Evolutionary conservation across 345 rosid species (phyloP), one percentile per base, ranked within the genome.

Genomic region (Bretschneidera sinensis): DNA sequence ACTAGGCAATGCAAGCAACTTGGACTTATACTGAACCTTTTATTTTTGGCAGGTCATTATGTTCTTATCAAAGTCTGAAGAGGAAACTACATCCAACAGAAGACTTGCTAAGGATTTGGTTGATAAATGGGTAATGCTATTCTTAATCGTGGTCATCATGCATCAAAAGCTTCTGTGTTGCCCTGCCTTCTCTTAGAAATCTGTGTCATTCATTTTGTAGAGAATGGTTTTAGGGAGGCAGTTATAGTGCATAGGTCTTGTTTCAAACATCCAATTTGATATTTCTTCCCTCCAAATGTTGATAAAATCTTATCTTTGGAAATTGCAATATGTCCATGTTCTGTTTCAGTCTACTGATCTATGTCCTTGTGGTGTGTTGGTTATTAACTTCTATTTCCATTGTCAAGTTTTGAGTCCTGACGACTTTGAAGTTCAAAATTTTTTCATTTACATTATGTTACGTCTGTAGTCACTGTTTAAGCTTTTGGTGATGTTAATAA

Each of bases 61-160:
- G 97, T 94, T 94, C 70, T 83, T 94, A 64, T 94, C 99, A 51
- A 94, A 88, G 74, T 89, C 99, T 0, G 99, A 86, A 4, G 99
- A 94, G 87, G 99, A 94, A 77, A 88, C 96, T 39, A 88, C 85
- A 43, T 78, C 95, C 54, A 94, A 94, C 78, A 80, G 95, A 76
- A 79, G 88, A 68, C 95, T 90, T 51, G 97, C 99, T 25, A 94
- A 90, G 80, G 99, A 94, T 64, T 79, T 94, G 83, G 99, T 94
- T 65, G 97, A 94, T 65, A 90, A 88, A 88, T 94, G 97, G 97
- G 99, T 94, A 90, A 69, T 62, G 51, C 50, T 14, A 43, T 39
- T 13, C 31, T 54, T 17, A 6, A 24, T 15, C n/a, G n/a, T 54
- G 5, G 10, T 2, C 10, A 5, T 9, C 1, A 8, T 21, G 33